Evolutionary conservation across 1,284 basidiomycete genomes (phyloP).

Genomic region (Ustilago cynodontis): DNA sequence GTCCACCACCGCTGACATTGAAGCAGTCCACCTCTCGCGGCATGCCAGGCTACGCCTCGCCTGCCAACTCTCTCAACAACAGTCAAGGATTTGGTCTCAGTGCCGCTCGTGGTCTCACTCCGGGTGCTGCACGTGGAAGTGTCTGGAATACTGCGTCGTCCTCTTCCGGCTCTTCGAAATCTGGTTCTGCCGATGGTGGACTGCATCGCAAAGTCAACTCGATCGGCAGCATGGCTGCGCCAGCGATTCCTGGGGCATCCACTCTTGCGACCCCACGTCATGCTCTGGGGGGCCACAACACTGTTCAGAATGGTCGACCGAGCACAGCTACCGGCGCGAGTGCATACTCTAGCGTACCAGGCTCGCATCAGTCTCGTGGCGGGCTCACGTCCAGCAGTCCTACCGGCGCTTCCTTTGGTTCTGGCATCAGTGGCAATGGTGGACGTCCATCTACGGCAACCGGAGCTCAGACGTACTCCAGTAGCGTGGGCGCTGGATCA

Average conservation of each 20-base stretch:
- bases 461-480: conserved; percentile 32
- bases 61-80: conserved; percentile 41
- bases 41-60: conserved; percentile 50
- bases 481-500: conserved; percentile 3
- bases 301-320: conserved; percentile 33
- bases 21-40: conserved; percentile 45
- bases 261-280: conserved; percentile 17
- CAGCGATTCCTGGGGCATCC: conserved; percentile 24
- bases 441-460: conserved; percentile 51
- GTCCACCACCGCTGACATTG: conserved; percentile 46
- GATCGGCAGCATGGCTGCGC: conserved; percentile 36
- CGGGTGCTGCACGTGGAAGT: conserved; percentile 38
- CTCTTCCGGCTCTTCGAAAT: conserved; percentile 27
- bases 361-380: conserved; percentile 12
- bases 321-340: conserved; percentile 59
- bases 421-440: conserved; percentile 3
- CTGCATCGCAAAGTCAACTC: conserved; percentile 58
- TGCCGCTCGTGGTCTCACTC: conserved; percentile 53
- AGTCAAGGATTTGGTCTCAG: conserved; percentile 57
- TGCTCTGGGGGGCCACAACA: conserved; percentile 14
- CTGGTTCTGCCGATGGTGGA: conserved; percentile 26
- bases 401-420: conserved; percentile 34
- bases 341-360: conserved; percentile 20
- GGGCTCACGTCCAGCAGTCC: conserved; percentile 36
- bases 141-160: conserved; percentile 25